Evolutionary conservation across 73 alveolate species (phyloP).

Genomic region (Paramecium bursaria): DNA sequence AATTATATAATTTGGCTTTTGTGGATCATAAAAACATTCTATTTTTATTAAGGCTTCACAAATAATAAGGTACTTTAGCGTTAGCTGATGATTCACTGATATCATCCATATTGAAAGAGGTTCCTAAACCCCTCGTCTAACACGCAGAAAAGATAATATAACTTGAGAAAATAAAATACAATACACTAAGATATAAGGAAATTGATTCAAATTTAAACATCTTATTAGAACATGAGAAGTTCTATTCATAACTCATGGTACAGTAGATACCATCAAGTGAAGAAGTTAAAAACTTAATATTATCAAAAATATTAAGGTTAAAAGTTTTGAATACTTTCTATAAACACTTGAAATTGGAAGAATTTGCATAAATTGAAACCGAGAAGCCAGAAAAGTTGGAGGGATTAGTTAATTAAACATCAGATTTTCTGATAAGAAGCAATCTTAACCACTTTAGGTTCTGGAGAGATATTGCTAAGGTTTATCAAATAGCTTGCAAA

Average conservation of each 20-base stretch:
- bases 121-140: background rate
- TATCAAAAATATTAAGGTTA: slow-evolving; percentile 1
- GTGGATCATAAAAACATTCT: slow-evolving; percentile 20
- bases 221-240: background rate
- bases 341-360: slow-evolving; percentile 19
- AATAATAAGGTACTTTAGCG: background rate
- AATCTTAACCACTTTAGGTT: slow-evolving; percentile 13
- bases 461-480: slow-evolving; percentile 32
- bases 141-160: slow-evolving; percentile 14
- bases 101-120: slow-evolving; percentile 4
- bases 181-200: background rate
- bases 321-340: slow-evolving; percentile 10
- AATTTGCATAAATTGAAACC: background rate
- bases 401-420: background rate
- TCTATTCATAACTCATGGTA: background rate
- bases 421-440: background rate
- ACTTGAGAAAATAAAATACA: slow-evolving; percentile 20
- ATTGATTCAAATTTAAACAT: background rate
- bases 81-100: slow-evolving; percentile 60
- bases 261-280: no score
- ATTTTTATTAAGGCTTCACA: slow-evolving; percentile 6
- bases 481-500: slow-evolving; percentile 36
- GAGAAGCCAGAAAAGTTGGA: background rate
- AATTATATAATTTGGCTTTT: background rate
- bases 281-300: background rate